A percentile compares a stretch with the other conserved stretches of the same genome.
These are phyloP conservation scores for Cercophora newfieldiana DNA, from an alignment of 495 filamentous ascomycete species.

Conservation along the genomic window DNA sequence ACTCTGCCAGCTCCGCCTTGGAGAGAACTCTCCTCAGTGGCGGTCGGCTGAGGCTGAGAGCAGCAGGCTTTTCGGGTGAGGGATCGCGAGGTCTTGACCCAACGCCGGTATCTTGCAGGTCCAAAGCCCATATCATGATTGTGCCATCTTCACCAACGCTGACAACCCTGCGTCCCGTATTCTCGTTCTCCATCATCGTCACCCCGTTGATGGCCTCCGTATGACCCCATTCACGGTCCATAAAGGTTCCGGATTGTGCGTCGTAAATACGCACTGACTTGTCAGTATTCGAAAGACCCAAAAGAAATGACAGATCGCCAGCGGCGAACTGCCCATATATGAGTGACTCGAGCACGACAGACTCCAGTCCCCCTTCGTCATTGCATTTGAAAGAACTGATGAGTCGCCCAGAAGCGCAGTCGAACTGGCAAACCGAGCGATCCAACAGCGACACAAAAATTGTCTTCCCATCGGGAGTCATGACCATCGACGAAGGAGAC, in stretches of 20 bases:
- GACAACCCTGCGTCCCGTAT: conserved; percentile 57
- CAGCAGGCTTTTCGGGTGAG: conserved; percentile 53
- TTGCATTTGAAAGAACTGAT: conserved; percentile 74
- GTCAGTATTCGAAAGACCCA: conserved; percentile 87
- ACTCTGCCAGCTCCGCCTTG: conserved; percentile 73
- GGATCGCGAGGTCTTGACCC: conserved; percentile 41
- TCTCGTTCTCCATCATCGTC: conserved; percentile 63
- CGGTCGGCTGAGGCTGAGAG: conserved; percentile 54
- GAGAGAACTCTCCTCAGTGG: conserved; percentile 75
- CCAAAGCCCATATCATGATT: conserved; percentile 80
- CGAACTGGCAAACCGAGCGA: conserved; percentile 74
- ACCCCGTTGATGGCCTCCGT: conserved; percentile 87
- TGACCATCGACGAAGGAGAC: conserved; percentile 79
- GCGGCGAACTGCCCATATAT: conserved; percentile 52
- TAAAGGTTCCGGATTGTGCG: conserved; percentile 67
- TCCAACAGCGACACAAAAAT: conserved; percentile 78
- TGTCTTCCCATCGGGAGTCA: conserved; percentile 62
- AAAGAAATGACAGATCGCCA: conserved; percentile 55
- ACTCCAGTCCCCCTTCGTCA: conserved; percentile 74
- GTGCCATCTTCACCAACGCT: conserved; percentile 81
- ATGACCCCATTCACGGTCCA: conserved; percentile 90
- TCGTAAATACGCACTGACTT: conserved; percentile 93
- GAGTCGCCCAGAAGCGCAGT: conserved; percentile 68
- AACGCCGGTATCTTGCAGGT: conserved; percentile 39
- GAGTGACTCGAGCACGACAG: conserved; percentile 78